Conservation (phyloP, 202 grass and related monocot species). For the Saccharum hybrid region DNA sequence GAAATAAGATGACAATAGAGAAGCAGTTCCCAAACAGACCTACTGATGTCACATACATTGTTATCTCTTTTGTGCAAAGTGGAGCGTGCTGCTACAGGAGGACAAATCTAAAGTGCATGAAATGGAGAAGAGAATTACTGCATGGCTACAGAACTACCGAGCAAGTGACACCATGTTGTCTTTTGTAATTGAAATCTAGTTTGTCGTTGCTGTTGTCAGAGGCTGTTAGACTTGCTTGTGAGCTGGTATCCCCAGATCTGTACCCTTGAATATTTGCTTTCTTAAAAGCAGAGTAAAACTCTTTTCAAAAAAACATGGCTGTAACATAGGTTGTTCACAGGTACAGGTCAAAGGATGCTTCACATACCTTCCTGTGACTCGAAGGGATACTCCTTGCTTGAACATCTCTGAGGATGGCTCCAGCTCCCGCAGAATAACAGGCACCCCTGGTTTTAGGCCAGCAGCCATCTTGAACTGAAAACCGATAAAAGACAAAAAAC, state of each 20-base stretch:
- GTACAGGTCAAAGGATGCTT: background rate
- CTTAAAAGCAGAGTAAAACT: background rate
- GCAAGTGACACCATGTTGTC: no score
- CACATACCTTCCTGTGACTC: conserved; percentile 72
- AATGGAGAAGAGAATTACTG: background rate
- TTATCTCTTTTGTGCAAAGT: background rate
- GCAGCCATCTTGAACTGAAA: conserved; percentile 43
- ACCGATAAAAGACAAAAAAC: background rate
- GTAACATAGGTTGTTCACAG: conserved; percentile 7
- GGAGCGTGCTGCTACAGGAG: background rate
- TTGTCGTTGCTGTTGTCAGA: background rate
- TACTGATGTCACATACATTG: background rate
- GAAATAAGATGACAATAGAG: no score
- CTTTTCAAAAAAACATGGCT: background rate
- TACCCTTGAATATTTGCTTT: background rate
- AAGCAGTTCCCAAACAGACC: background rate
- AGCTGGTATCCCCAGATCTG: background rate
- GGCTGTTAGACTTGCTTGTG: background rate
- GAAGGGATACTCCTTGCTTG: conserved; percentile 63
- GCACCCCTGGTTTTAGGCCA: conserved; percentile 61
- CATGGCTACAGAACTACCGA: background rate
- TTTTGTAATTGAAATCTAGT: background rate
- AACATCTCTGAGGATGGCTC: conserved; percentile 57
- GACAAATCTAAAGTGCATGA: background rate
- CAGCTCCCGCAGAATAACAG: conserved; percentile 55